A percentile compares a stretch with the other conserved stretches of the same genome.
phyloP scores from a whole-genome alignment of 805 yeast species.

The Saccharomycopsis microspora region DNA sequence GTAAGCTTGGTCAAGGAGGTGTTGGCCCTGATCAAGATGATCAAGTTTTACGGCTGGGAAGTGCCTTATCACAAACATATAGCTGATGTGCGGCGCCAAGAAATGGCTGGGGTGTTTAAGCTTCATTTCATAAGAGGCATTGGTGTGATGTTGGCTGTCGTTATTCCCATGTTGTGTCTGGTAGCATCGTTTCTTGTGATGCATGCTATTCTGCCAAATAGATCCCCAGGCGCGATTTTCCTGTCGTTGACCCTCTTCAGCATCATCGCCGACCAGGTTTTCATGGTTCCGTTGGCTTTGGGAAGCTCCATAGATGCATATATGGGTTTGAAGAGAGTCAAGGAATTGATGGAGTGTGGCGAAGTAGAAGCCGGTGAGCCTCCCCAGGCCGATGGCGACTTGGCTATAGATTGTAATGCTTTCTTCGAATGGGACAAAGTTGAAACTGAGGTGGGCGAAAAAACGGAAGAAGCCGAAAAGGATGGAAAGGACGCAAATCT shows the following conservation, averaged over 20 bases:
- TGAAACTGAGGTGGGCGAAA: slow-evolving; percentile 17
- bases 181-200: slow-evolving; percentile 38
- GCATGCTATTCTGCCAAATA: slow-evolving; percentile 26
- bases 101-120: slow-evolving; percentile 42
- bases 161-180: slow-evolving; percentile 42
- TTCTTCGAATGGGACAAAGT: slow-evolving; percentile 53
- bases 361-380: slow-evolving; percentile 17
- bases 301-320: slow-evolving; percentile 59
- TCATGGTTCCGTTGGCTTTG: slow-evolving; percentile 61
- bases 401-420: slow-evolving; percentile 45
- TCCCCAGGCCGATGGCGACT: slow-evolving; percentile 18
- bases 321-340: slow-evolving; percentile 48
- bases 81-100: slow-evolving; percentile 40
- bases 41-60: slow-evolving; percentile 85
- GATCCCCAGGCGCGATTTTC: slow-evolving; percentile 52
- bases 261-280: slow-evolving; percentile 47
- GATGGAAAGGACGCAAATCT: slow-evolving; percentile 1
- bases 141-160: slow-evolving; percentile 38
- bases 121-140: slow-evolving; percentile 54
- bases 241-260: slow-evolving; percentile 62
- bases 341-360: slow-evolving; percentile 37
- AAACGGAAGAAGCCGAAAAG: slow-evolving; percentile 8
- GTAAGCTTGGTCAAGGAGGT: slow-evolving; percentile 52
- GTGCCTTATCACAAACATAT: slow-evolving; percentile 51
- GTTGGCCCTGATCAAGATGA: slow-evolving; percentile 49